Evolutionary conservation across 805 yeast species (phyloP).

Genomic region (Spathaspora girioi): DNA sequence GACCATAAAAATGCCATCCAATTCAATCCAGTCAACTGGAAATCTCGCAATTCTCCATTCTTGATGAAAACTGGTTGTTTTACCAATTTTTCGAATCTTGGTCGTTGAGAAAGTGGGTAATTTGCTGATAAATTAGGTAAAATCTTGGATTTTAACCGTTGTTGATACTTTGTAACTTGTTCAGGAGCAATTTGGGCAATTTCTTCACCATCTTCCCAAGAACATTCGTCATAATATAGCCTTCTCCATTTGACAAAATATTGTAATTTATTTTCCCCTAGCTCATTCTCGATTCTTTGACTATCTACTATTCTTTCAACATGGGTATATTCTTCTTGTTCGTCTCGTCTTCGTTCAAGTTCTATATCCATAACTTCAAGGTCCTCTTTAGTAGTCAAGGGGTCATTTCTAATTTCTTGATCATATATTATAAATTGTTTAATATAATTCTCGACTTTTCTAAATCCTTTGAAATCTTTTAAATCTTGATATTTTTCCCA

Average conservation of each 20-base stretch:
- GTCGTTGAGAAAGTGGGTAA: slow-evolving; percentile 68
- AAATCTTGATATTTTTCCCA: slow-evolving; percentile 74
- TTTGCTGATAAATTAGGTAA: slow-evolving; percentile 77
- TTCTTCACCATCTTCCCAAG: slow-evolving; percentile 92
- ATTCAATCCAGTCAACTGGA: slow-evolving; percentile 95
- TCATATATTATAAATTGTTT: slow-evolving; percentile 72
- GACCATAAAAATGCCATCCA: slow-evolving; percentile 99
- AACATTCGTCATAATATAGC: slow-evolving; percentile 88
- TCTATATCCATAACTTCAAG: slow-evolving; percentile 92
- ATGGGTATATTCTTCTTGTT: slow-evolving; percentile 73
- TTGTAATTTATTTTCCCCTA: slow-evolving; percentile 64
- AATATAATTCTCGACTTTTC: slow-evolving; percentile 87
- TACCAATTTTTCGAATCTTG: slow-evolving; percentile 81
- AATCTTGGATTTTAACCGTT: slow-evolving; percentile 76
- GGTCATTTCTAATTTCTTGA: slow-evolving; percentile 72
- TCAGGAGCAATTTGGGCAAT: slow-evolving; percentile 82
- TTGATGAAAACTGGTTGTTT: slow-evolving; percentile 87
- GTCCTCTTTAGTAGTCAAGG: slow-evolving; percentile 84
- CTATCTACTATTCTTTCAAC: slow-evolving; percentile 90
- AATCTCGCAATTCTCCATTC: slow-evolving; percentile 90
- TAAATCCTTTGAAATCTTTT: slow-evolving; percentile 63
- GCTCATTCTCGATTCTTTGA: slow-evolving; percentile 64
- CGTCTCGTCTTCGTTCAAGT: slow-evolving; percentile 78
- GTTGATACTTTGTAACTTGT: slow-evolving; percentile 80
- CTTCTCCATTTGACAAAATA: slow-evolving; percentile 94